Conservation (phyloP, 208 protist genomes). For the Zelonia costaricensis region DNA sequence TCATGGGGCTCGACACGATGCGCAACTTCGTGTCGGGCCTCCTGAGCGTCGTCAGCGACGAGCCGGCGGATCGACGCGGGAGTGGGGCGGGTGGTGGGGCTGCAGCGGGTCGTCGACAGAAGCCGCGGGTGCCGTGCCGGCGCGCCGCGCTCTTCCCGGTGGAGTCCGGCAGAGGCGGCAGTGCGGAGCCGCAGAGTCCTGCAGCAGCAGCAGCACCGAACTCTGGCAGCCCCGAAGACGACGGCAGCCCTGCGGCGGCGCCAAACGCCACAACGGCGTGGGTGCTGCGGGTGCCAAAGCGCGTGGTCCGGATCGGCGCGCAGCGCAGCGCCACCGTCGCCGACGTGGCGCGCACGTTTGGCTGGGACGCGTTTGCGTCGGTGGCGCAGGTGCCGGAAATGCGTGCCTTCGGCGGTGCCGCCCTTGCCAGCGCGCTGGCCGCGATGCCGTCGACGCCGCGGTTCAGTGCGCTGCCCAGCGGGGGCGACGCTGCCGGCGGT, state of each 20-base stretch:
- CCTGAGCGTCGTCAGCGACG: slow-evolving; percentile 36
- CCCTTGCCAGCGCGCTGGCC: slow-evolving; percentile 10
- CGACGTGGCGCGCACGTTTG: slow-evolving; percentile 21
- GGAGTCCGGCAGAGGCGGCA: neutral
- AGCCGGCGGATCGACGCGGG: neutral
- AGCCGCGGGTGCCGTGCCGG: slow-evolving; percentile 43
- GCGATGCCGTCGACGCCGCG: slow-evolving; percentile 22
- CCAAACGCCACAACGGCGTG: neutral
- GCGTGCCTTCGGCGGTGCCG: slow-evolving; percentile 21
- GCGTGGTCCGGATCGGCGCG: neutral
- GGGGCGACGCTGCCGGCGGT: too few relatives aligned
- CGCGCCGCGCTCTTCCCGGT: slow-evolving; percentile 3
- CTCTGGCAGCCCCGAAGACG: too few relatives aligned
- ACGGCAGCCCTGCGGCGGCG: slow-evolving; percentile 1
- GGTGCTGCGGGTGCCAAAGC: slow-evolving; percentile 14
- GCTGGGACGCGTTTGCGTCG: slow-evolving; percentile 14
- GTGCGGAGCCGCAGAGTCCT: neutral
- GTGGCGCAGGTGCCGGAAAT: slow-evolving; percentile 21
- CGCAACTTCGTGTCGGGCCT: slow-evolving; percentile 75
- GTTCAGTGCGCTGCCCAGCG: neutral
- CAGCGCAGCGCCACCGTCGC: slow-evolving; percentile 15
- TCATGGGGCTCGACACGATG: slow-evolving; percentile 72
- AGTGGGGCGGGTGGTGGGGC: neutral
- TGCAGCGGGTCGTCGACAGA: slow-evolving; percentile 32
- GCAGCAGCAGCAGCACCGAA: neutral